Evolutionary conservation across 345 rosid genomes (phyloP), one percentile per base, ranked within the genome.

Genomic region (Arabis alpina): DNA sequence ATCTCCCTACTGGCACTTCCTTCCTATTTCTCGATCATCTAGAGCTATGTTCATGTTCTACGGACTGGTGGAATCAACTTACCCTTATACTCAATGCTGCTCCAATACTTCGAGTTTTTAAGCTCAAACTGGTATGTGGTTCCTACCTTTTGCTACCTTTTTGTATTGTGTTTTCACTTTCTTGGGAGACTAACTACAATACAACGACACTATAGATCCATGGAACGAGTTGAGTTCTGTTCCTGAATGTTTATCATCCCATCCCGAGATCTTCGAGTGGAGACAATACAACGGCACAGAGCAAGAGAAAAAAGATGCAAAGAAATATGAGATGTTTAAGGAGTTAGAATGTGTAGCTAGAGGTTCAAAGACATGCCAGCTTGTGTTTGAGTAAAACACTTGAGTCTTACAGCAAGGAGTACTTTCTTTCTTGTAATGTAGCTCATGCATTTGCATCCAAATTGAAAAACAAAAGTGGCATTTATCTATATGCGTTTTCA

Each of bases 191-290:
- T 23, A 23, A 11, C 64, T 19, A 15, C 39, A 6, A 56, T 28
- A 16, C 8, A 13, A 54, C 49, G n/a, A 19, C 5, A 2, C 23
- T 19, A 19, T 19, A 19, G 23, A 19, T 19, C 23, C 23, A 19
- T 19, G 23, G 23, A 19, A 19, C 23, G 0, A 19, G 23, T 1
- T 1, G 23, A 19, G 23, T 19, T 37, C 2, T 43, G 32, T 54
- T 43, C 72, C 45, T 32, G 44, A 54, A 36, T 36, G 56, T 34
- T 68, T 68, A 36, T 23, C 56, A 36, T 68, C 55, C 0, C 27
- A 68, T 68, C 73, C 55, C 1, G 55, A 68, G 63, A 55, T 44
- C 15, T 57, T 68, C 6, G 66, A 69, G 47, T 58, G 73, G 73
- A 69, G 50, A 50, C 30, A 62, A 7, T 63, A 45, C 67, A 62